Evolutionary conservation across 2,329 filamentous ascomycete species (phyloP), one percentile per base, ranked within the genome.

Genomic region (Pyrenophora tritici-repentis): DNA sequence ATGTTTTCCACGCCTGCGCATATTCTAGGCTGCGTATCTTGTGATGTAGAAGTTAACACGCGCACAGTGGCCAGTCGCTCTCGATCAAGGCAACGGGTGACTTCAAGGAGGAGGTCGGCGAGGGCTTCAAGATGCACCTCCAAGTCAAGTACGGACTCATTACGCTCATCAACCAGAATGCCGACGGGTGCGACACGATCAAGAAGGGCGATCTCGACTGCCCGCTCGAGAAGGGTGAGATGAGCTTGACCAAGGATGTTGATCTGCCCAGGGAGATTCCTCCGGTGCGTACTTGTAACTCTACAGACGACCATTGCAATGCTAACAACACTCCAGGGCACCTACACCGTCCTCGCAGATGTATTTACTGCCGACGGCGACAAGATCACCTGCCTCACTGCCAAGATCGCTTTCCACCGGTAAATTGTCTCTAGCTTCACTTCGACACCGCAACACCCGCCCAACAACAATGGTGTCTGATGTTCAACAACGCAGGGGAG

Each of bases 131-230:
- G 65, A 88, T 97, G 56, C 81, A 87, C 40, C 74, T 99, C 34
- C 83, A 86, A 61, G 93, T 99, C 77, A 97, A 96, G 78, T 97
- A 96, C 75, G 93, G 93, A 54, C 81, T 96, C 61, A 97, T 99
- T 74, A 89, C 86, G 47, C 83, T 99, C 59, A 85, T 99, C 75
- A 90, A 84, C 74, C 89, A 89, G 60, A 83, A 82, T 61, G 86
- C 87, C 66, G 88, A 96, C 70, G 83, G 97, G 32, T 99, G 94
- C 79, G 89, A 97, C 54, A 88, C 96, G 73, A 84, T 96, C 60
- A 80, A 83, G 72, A 91, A 97, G 62, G 90, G 97, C 37, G 91
- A 97, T 65, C 79, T 97, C 50, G 78, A 90, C 65, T 99, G 94
- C 76, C 94, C 94, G 41, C 82, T 99, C 52, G 80, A 96, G 76